Evolutionary conservation across 805 yeast species (phyloP), one percentile per base, ranked within the genome.

Genomic region (Monosporozyma yasuniensis): DNA sequence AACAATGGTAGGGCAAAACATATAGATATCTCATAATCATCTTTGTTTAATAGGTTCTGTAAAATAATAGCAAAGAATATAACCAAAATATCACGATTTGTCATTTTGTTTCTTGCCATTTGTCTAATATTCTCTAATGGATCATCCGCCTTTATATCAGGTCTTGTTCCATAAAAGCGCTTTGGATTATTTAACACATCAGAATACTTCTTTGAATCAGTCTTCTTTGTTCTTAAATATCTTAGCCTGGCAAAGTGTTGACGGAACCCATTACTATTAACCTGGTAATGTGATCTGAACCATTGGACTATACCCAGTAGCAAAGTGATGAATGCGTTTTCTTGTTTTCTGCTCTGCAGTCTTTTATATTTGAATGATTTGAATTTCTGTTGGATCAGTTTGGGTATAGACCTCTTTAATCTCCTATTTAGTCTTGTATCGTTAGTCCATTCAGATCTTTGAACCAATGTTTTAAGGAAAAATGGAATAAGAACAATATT

Each of bases 191-290:
- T 25, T 22, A 56, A 46, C 3, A 57, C 39, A 21, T 47, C 22
- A 4, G 43, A 12, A 27, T 49, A 50, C 28, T 53, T 46, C 9
- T 34, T 21, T 7, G 23, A 34, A 12, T 11, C 35, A n/a, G 16
- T 18, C 14, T 35, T 14, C 12, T 11, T 18, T 16, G 23, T 11
- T 2, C 19, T n/a, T 37, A 48, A n/a, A 18, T 18, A 44, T 16
- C 16, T 19, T 10, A 56, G 23, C 16, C 61, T 50, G 8, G 49
- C 34, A 18, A 51, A 50, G 25, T 57, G 56, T 39, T 61, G 67
- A 16, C 67, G 49, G 27, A 60, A 59, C 12, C 66, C 66, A 44
- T 58, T 59, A 18, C 56, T 51, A 49, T 62, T 60, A 10, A 61
- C 54, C 43, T 57, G 50, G 41, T 56, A 63, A 47, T 60, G 47